Percentiles rank a stretch among this genome's conserved stretches.
Conservation (phyloP, 2,329 filamentous ascomycete genomes). For the Alternaria infectoria region DNA sequence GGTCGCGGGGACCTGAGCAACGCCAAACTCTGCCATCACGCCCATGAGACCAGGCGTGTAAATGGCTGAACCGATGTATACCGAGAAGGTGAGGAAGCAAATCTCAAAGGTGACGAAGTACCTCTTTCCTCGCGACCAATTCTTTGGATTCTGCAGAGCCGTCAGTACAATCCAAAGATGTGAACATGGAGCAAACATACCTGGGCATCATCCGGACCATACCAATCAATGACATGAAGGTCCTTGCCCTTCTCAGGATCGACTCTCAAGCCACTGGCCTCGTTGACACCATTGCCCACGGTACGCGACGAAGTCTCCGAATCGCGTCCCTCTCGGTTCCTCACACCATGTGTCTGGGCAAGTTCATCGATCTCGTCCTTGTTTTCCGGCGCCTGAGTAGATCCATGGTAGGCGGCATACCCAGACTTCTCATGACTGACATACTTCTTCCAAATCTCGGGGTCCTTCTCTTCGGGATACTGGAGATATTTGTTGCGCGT, state of each 20-base stretch:
- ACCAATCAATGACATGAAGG: slow-evolving; percentile 59
- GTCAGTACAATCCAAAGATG: neutral
- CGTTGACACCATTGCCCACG: slow-evolving; percentile 27
- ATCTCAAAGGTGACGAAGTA: slow-evolving; percentile 55
- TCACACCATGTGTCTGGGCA: slow-evolving; percentile 10
- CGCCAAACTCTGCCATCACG: slow-evolving; percentile 59
- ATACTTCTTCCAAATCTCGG: slow-evolving; percentile 57
- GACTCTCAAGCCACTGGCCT: slow-evolving; percentile 51
- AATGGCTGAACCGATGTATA: slow-evolving; percentile 60
- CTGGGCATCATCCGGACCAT: slow-evolving; percentile 54
- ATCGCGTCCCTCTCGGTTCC: slow-evolving; percentile 11
- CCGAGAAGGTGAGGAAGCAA: slow-evolving; percentile 58
- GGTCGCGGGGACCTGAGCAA: slow-evolving; percentile 55
- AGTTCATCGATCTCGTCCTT: slow-evolving; percentile 32
- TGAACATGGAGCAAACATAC: slow-evolving; percentile 14
- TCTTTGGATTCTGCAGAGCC: slow-evolving; percentile 51
- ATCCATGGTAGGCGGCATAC: slow-evolving; percentile 55
- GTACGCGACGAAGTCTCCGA: slow-evolving; percentile 20
- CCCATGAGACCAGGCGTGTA: slow-evolving; percentile 54
- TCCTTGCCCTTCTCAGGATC: slow-evolving; percentile 62
- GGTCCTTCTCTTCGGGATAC: slow-evolving; percentile 57
- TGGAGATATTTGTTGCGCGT: slow-evolving; percentile 47
- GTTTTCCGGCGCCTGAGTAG: slow-evolving; percentile 44
- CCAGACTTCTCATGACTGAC: slow-evolving; percentile 58
- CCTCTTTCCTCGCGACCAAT: slow-evolving; percentile 55